These are phyloP conservation scores for Drosera spatulata DNA, from an alignment of 179 eudicot genomes.

Conservation along the genomic window DNA sequence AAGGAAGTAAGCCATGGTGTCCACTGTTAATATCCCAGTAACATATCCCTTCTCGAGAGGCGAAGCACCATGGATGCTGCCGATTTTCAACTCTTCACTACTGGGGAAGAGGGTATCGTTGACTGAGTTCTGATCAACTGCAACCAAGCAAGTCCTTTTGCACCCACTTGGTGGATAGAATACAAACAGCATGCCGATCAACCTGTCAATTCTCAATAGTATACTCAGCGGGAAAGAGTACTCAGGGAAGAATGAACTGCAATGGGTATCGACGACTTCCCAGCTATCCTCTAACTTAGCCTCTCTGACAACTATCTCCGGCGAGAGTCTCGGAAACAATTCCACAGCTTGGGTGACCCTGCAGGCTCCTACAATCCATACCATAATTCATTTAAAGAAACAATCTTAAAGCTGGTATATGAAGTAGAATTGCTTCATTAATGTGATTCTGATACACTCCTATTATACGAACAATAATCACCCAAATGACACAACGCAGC, in stretches of 20 bases:
- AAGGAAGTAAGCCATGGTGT: constrained; percentile 90
- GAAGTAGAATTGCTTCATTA: too few species aligned
- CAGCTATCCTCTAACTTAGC: constrained; percentile 90
- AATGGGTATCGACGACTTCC: constrained; percentile 98
- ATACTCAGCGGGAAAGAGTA: constrained; percentile 84
- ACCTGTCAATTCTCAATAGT: constrained; percentile 69
- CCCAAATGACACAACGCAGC: too few species aligned
- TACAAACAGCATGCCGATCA: constrained; percentile 71
- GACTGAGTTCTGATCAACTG: constrained; percentile 49
- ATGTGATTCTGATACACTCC: too few species aligned
- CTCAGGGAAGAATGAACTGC: constrained; percentile 95
- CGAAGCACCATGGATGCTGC: constrained; percentile 60
- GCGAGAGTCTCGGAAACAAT: constrained; percentile 54
- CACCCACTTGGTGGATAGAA: constrained; percentile 73
- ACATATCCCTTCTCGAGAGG: constrained; percentile 61
- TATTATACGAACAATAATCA: too few species aligned
- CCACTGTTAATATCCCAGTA: constrained; percentile 88
- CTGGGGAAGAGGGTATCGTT: constrained; percentile 40
- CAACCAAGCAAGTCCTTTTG: constrained; percentile 83
- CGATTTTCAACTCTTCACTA: constrained; percentile 61
- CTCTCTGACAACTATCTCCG: constrained; percentile 81
- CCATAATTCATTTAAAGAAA: not conserved
- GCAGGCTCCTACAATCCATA: constrained; percentile 38
- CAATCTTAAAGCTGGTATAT: too few species aligned
- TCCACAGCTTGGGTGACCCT: constrained; percentile 83